Evolutionary conservation across 176 grass and related monocot species (phyloP).

Genomic region (Musa itinerans): DNA sequence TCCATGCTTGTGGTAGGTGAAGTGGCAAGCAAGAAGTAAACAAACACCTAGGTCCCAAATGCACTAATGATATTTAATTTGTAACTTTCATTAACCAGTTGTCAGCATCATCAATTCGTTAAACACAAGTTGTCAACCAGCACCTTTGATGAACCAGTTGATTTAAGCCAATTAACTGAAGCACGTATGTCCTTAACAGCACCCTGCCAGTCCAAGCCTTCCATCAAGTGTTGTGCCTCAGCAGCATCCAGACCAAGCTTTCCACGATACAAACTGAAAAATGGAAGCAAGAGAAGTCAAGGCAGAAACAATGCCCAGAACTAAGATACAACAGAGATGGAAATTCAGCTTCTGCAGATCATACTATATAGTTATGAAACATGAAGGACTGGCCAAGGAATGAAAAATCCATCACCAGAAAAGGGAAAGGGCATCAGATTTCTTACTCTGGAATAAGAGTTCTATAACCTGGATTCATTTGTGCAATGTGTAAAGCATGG

Average conservation of each 20-base stretch:
- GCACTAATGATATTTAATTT: not conserved
- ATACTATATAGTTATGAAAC: not conserved
- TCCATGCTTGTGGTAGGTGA: not conserved
- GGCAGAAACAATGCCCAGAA: not conserved
- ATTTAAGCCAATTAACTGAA: conserved; percentile 94
- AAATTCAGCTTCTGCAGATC: not conserved
- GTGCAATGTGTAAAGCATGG: conserved; percentile 70
- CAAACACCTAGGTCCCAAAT: not conserved
- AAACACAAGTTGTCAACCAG: not conserved
- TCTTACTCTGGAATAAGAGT: conserved; percentile 89
- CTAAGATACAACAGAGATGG: not conserved
- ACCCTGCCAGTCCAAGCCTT: conserved; percentile 73
- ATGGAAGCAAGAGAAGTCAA: not conserved
- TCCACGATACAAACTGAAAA: conserved; percentile 75
- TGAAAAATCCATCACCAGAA: not conserved
- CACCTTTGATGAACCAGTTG: conserved; percentile 83
- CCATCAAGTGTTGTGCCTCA: conserved; percentile 83
- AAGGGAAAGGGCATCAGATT: conserved; percentile 3
- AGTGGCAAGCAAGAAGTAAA: not conserved
- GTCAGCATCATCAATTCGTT: not conserved
- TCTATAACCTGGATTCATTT: conserved; percentile 84
- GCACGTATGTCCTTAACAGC: conserved; percentile 84
- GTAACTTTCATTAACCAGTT: not conserved
- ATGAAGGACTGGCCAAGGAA: not conserved
- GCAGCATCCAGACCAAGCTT: conserved; percentile 82